Evolutionary conservation across 257 asterid genomes (phyloP), one percentile per base, ranked within the genome.

Genomic region (Capsicum baccatum): DNA sequence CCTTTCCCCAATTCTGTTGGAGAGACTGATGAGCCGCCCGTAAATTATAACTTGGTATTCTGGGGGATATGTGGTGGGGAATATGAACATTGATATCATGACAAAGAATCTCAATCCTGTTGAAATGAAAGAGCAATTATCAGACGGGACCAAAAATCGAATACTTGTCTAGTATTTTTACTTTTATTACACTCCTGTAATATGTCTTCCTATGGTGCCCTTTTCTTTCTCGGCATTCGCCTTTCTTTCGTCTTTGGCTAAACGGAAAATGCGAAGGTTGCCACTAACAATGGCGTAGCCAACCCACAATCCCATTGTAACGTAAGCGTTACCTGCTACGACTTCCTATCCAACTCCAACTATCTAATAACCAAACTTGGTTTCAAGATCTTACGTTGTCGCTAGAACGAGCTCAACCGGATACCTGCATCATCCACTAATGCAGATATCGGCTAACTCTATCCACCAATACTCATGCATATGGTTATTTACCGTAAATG

Each of bases 1-100:
- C 98, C 98, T 94, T 91, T 86, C 98, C 98, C 98, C 98, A 97
- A 85, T 94, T 95, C 84, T 93, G 86, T 81, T 92, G 97, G 84
- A 97, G 96, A 81, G 98, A 92, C 81, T 93, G 87, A 87, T 97
- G 98, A 88, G 99, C 97, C 9, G 92, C 94, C 83, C 94, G 87
- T 85, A 97, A 85, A 89, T 95, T 94, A 73, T 95, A 95, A 94
- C 97, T 94, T 15, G 99, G 98, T 88, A 97, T 95, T 89, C 97
- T 90, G 9, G 98, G 87, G 80, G 99, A 97, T 83, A 94, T 91
- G 82, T 95, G 98, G 87, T 97, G 99, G 67, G 99, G 99, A 79
- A 97, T 91, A 90, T 95, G 99, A 26, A 97, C 98, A 84, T 94
- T 97, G 88, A 97, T 95, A 87, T 97, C 92, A 52, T 97, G 98